Evolutionary conservation across 441 rosid species (phyloP).

Genomic region (Brassica hybrid): DNA sequence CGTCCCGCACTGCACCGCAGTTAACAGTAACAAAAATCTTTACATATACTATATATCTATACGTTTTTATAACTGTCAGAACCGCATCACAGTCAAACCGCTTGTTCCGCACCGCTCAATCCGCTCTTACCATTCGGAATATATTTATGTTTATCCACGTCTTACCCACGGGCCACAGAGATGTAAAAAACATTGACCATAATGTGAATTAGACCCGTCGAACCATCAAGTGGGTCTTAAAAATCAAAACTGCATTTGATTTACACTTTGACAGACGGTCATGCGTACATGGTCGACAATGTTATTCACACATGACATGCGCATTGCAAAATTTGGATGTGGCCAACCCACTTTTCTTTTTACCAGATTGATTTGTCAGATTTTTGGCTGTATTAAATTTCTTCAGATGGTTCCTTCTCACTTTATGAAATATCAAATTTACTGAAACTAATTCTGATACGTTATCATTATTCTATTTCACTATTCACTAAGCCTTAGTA

Average conservation of each 20-base stretch:
- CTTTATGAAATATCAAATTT: background rate
- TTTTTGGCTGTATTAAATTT: background rate
- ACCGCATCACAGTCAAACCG: too few species aligned
- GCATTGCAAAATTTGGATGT: constrained; percentile 2
- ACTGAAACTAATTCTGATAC: background rate
- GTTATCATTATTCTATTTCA: background rate
- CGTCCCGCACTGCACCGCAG: too few species aligned
- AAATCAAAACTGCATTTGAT: constrained; percentile 22
- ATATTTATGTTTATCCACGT: background rate
- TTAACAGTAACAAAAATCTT: too few species aligned
- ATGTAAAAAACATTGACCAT: background rate
- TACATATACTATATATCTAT: too few species aligned
- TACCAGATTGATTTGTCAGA: background rate
- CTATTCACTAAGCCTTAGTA: background rate
- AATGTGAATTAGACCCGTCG: constrained; percentile 31
- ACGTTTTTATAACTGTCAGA: too few species aligned
- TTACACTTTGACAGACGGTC: constrained; percentile 4
- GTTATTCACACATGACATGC: constrained; percentile 28
- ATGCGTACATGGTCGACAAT: too few species aligned
- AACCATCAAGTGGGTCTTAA: constrained; percentile 19
- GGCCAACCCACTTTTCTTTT: constrained; percentile 5
- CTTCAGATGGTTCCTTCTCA: background rate
- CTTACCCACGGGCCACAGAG: background rate
- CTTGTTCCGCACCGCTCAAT: too few species aligned
- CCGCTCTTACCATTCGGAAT: too few species aligned